Evolutionary conservation across 495 filamentous ascomycete species (phyloP), one percentile per base, ranked within the genome.

Genomic region (Friedmanniomyces endolithicus): DNA sequence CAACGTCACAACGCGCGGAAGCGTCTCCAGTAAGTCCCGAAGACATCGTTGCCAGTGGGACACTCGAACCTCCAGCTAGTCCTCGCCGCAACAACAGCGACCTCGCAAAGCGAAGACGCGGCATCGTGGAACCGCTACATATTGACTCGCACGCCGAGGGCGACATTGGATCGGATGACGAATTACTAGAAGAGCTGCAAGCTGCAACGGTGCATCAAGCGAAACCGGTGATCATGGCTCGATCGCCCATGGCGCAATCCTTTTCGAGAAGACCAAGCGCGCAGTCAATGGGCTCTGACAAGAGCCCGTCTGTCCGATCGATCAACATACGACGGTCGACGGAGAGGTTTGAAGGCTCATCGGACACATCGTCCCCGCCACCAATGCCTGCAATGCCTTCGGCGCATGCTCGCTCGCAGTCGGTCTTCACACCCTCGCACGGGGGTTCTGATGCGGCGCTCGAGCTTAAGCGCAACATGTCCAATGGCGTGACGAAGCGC

Each of bases 121-220:
- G 63, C 12, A 51, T 66, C 19, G 61, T 68, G 17, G 65, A 65
- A 12, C 65, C 68, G 1, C 57, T 68, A 19, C 64, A 66, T 12
- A 59, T 70, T 34, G 64, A 58, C 34, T 46, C 48, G 1, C 65
- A 69, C 11, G 56, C 65, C 50, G 68, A 69, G 8, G 58, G 66
- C 53, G 74, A 82, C 61, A 78, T 83, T 53, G 76, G 79, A 29
- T 90, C 86, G 7, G 87, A 94, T 66, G 88, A 95, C 67, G 87
- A 83, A 31, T 83, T 94, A 60, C 85, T 94, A 81, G 85, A 92
- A 55, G 88, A 95, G 72, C 72, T 95, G 49, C 85, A 85, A 58
- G 85, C 79, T 34, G 88, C 88, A 31, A 87, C 82, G 1, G 70
- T 94, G 17, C 79, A 94, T 65, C 79, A 94, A 70, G 88, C 89